Conservation (phyloP, 805 yeast species). For the Sugiyamaella smithiae region DNA sequence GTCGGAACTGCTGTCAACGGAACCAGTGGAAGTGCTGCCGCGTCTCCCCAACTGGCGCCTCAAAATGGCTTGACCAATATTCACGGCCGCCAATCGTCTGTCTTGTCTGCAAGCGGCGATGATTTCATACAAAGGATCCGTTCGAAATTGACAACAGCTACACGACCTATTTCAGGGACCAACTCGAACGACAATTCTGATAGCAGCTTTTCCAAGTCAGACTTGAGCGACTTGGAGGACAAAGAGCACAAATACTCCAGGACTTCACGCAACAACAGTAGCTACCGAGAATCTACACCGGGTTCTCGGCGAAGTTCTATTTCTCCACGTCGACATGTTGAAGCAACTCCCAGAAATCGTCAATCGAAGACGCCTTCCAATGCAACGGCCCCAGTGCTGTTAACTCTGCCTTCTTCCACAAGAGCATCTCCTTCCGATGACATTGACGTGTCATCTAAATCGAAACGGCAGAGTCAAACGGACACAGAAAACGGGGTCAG, state of each 20-base stretch:
- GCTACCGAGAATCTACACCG: not conserved
- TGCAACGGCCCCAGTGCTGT: not conserved
- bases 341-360: not conserved
- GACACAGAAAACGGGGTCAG: not conserved
- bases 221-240: constrained; percentile 17
- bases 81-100: not conserved
- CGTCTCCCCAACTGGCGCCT: not conserved
- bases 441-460: not conserved
- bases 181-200: constrained; percentile 14
- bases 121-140: constrained; percentile 26
- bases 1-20: no score
- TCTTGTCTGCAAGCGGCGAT: constrained; percentile 13
- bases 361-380: not conserved
- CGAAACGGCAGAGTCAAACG: not conserved
- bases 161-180: constrained; percentile 8
- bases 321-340: constrained; percentile 8
- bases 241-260: not conserved
- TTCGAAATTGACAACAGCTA: constrained; percentile 15
- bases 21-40: no score
- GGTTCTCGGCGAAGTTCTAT: constrained; percentile 8
- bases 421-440: not conserved
- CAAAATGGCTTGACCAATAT: not conserved
- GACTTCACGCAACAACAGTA: not conserved
- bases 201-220: constrained; percentile 19
- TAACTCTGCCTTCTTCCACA: not conserved